Evolutionary conservation across 2,329 filamentous ascomycete species (phyloP).

Genomic region (Trichoderma sp.): DNA sequence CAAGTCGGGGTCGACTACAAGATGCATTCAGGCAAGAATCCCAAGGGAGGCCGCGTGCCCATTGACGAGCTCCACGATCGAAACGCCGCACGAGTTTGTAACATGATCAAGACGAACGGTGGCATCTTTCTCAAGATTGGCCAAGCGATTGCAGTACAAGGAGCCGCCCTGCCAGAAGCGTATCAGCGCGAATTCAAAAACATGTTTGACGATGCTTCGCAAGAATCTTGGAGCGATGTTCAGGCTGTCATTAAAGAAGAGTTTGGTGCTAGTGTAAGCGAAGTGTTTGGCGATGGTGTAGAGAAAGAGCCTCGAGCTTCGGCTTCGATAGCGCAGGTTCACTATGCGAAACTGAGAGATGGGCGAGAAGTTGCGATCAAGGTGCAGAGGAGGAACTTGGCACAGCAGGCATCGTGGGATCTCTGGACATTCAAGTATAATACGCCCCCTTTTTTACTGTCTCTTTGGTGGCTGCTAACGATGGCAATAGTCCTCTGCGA

Average conservation of each 20-base stretch:
- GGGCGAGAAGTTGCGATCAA: constrained; percentile 18
- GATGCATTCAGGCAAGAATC: constrained; percentile 18
- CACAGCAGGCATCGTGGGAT: constrained; percentile 15
- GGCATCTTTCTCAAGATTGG: constrained; percentile 20
- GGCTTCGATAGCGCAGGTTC: constrained; percentile 15
- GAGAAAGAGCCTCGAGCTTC: constrained; percentile 14
- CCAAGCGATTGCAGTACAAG: constrained; percentile 20
- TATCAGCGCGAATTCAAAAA: constrained; percentile 19
- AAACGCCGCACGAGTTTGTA: neutral
- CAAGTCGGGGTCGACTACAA: constrained; percentile 12
- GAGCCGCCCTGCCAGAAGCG: constrained; percentile 6
- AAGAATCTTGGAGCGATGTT: constrained; percentile 5
- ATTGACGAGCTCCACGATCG: constrained; percentile 15
- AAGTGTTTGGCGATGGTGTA: constrained; percentile 3
- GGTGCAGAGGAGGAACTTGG: constrained; percentile 3
- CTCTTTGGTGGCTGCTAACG: constrained; percentile 32
- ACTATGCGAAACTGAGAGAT: constrained; percentile 9
- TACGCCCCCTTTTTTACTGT: accelerated
- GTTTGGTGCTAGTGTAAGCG: constrained; percentile 1
- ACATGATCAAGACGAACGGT: constrained; percentile 18
- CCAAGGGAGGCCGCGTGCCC: neutral
- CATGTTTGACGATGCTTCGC: constrained; percentile 19
- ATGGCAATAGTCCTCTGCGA: neutral
- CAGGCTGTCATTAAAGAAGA: constrained; percentile 17
- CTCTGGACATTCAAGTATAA: constrained; percentile 15